A percentile compares a stretch with the other conserved stretches of the same genome.
Conservation (phyloP, 23 red algal species). For the Cyanidioschyzon merolae region DNA sequence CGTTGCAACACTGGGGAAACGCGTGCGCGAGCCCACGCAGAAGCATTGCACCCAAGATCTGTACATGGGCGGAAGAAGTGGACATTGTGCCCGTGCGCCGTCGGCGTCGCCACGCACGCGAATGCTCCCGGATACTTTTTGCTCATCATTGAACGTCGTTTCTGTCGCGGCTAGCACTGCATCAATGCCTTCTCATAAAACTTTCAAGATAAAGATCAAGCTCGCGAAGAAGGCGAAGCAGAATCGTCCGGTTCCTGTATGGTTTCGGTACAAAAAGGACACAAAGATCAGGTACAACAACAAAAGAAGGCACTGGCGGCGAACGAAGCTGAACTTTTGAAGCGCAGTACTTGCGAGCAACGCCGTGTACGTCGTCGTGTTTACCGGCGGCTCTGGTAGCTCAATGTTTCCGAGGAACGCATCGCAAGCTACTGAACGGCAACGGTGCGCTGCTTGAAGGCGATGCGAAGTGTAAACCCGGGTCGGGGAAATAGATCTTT, state of each 20-base stretch:
- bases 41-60: no score
- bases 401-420: background rate
- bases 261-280: conserved; percentile 83
- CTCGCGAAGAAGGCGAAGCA: conserved; percentile 80
- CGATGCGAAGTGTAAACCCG: no score
- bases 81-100: no score
- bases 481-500: no score
- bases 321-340: conserved; percentile 97
- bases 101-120: no score
- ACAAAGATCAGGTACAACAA: conserved; percentile 95
- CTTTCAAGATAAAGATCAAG: conserved; percentile 96
- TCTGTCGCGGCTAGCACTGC: background rate
- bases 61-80: no score
- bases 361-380: background rate
- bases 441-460: no score
- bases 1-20: no score
- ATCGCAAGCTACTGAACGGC: background rate
- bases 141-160: no score
- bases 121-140: no score
- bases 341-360: background rate
- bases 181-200: conserved; percentile 45
- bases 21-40: no score
- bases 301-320: conserved; percentile 97
- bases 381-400: background rate
- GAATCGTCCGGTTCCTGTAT: conserved; percentile 82